These are phyloP conservation scores for Microbotryomycetes sp. DNA, from an alignment of 1,284 basidiomycete species.

Conservation along the genomic window DNA sequence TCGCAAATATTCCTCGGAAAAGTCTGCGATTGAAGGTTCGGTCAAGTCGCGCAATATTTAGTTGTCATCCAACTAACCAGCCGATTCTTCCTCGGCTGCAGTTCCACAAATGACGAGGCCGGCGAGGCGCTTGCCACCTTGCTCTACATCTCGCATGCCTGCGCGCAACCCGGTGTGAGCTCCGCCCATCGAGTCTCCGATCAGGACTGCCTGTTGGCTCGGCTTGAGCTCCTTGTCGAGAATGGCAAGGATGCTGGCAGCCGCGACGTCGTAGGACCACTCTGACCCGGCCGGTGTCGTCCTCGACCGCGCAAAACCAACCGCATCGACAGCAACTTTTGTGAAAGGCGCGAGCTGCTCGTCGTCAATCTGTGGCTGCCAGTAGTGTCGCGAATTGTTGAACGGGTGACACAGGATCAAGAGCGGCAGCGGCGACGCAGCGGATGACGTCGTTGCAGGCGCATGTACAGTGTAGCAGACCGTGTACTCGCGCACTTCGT, in stretches of 20 bases:
- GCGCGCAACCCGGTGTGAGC: slow-evolving; percentile 7
- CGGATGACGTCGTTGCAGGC: neutral
- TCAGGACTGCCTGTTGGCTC: neutral
- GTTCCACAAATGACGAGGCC: slow-evolving; percentile 6
- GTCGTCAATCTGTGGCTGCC: slow-evolving; percentile 4
- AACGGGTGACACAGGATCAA: slow-evolving; percentile 6
- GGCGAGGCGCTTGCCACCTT: neutral
- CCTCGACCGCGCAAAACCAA: slow-evolving; percentile 2
- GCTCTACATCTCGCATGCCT: neutral
- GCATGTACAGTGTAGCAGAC: neutral
- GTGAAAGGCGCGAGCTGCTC: slow-evolving; percentile 2
- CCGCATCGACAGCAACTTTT: slow-evolving; percentile 2
- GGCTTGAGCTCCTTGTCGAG: neutral
- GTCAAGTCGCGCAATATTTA: neutral
- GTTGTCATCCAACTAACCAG: neutral
- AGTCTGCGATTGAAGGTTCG: neutral
- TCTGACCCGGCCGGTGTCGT: neutral
- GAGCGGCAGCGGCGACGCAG: neutral
- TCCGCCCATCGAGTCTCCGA: slow-evolving; percentile 9
- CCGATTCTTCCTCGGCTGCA: slow-evolving; percentile 6
- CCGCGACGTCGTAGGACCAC: slow-evolving; percentile 8
- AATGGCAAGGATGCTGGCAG: neutral
- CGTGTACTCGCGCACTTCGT: neutral
- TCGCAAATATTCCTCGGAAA: neutral
- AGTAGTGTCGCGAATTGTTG: slow-evolving; percentile 7